These are phyloP conservation scores for Zelopaecilomyces penicillatus DNA, from an alignment of 2,329 filamentous ascomycete genomes.

Conservation along the genomic window DNA sequence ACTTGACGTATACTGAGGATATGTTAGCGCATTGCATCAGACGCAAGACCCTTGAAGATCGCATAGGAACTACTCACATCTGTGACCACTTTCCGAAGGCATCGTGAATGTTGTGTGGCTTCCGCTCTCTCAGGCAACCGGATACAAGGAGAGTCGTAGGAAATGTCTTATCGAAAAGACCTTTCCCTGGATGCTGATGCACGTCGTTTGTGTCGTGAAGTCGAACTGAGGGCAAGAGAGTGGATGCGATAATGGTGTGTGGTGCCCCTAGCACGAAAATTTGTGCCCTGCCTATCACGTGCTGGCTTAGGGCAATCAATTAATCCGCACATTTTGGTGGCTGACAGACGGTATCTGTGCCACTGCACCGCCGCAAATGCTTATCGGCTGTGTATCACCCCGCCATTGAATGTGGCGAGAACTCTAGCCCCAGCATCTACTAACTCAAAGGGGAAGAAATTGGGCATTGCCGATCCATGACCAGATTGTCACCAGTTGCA, in stretches of 20 bases:
- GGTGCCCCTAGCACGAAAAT: conserved; percentile 23
- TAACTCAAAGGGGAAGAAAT: too few species aligned
- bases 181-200: conserved; percentile 32
- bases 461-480: too few species aligned
- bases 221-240: conserved; percentile 21
- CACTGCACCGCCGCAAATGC: conserved; percentile 4
- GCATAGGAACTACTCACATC: conserved; percentile 56
- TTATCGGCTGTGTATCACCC: too few species aligned
- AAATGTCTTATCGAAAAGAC: conserved; percentile 39
- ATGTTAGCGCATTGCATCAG: conserved; percentile 27
- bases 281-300: conserved; percentile 31
- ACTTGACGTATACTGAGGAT: conserved; percentile 75
- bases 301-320: conserved; percentile 21
- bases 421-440: too few species aligned
- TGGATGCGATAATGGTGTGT: conserved; percentile 30
- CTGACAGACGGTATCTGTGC: neutral
- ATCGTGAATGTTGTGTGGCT: conserved; percentile 57
- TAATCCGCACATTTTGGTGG: conserved; percentile 1
- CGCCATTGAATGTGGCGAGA: too few species aligned
- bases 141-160: conserved; percentile 31
- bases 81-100: conserved; percentile 81
- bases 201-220: conserved; percentile 37
- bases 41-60: neutral
- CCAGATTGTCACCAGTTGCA: too few species aligned
- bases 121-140: conserved; percentile 40